Conservation (phyloP, 1,284 basidiomycete genomes). For the Inonotus hispidus region DNA sequence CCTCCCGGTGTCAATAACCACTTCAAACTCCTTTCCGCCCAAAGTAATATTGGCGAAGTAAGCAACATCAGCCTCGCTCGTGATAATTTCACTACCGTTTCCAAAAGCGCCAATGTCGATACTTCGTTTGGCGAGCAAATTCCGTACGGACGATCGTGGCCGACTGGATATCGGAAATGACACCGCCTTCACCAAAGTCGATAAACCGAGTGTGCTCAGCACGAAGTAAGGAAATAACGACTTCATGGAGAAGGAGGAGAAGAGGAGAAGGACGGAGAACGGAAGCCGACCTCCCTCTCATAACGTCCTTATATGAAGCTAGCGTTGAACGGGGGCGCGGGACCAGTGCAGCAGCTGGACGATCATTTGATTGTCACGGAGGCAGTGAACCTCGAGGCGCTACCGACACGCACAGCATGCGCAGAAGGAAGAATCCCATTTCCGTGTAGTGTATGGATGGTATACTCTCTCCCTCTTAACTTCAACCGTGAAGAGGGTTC, state of each 20-base stretch:
- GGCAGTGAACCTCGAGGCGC: background rate
- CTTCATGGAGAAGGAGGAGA: background rate
- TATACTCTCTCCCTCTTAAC: no score
- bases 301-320: background rate
- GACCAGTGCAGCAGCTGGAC: background rate
- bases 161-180: constrained; percentile 10
- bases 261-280: background rate
- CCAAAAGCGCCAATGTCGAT: constrained; percentile 16
- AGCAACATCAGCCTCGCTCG: constrained; percentile 40
- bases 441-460: no score
- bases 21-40: constrained; percentile 40
- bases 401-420: no score
- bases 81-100: constrained; percentile 25
- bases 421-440: no score
- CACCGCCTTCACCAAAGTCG: background rate
- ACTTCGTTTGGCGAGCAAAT: constrained; percentile 4
- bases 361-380: constrained; percentile 1
- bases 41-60: constrained; percentile 52
- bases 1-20: constrained; percentile 69
- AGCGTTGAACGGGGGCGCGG: background rate
- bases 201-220: background rate
- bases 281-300: background rate
- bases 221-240: background rate
- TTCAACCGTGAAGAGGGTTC: no score
- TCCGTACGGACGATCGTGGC: background rate